Percentiles rank a stretch among this genome's conserved stretches.
phyloP scores from a whole-genome alignment of 495 filamentous ascomycete genomes.

The Copromyces sp. region DNA sequence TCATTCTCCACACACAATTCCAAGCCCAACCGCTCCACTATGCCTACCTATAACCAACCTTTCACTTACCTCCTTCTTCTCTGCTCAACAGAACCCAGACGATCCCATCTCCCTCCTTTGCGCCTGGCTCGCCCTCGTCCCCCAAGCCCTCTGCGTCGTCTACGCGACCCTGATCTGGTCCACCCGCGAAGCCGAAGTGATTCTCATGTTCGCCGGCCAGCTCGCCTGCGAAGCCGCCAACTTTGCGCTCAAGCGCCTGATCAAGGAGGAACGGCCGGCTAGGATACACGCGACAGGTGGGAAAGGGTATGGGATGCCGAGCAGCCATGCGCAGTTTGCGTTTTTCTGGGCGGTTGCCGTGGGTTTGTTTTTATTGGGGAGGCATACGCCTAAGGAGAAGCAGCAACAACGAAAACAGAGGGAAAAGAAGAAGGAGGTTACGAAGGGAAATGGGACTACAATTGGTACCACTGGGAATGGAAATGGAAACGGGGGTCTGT shows the following conservation, averaged over 20 bases:
- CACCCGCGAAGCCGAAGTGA: conserved; percentile 80
- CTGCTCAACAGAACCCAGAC: conserved; percentile 56
- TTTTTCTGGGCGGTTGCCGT: conserved; percentile 80
- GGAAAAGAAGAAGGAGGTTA: neutral
- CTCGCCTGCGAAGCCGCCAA: conserved; percentile 91
- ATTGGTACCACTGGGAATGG: neutral
- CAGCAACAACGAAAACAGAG: neutral
- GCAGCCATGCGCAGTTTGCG: conserved; percentile 90
- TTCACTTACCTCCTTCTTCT: conserved; percentile 4
- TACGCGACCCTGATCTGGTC: conserved; percentile 86
- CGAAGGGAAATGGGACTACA: neutral
- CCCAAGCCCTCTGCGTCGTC: conserved; percentile 79
- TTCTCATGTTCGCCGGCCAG: conserved; percentile 86
- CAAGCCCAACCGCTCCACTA: neutral
- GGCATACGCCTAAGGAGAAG: conserved; percentile 49
- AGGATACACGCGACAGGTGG: conserved; percentile 57
- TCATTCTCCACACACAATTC: neutral
- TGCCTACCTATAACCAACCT: conserved; percentile 2
- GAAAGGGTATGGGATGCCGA: conserved; percentile 99
- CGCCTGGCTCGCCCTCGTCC: conserved; percentile 87
- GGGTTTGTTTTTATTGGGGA: conserved; percentile 66
- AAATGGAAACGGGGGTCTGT: neutral
- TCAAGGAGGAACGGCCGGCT: conserved; percentile 82
- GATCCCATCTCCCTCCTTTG: conserved; percentile 79
- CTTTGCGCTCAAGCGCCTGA: conserved; percentile 75